phyloP scores from a whole-genome alignment of 2,329 filamentous ascomycete species.

The Ciborinia camelliae region DNA sequence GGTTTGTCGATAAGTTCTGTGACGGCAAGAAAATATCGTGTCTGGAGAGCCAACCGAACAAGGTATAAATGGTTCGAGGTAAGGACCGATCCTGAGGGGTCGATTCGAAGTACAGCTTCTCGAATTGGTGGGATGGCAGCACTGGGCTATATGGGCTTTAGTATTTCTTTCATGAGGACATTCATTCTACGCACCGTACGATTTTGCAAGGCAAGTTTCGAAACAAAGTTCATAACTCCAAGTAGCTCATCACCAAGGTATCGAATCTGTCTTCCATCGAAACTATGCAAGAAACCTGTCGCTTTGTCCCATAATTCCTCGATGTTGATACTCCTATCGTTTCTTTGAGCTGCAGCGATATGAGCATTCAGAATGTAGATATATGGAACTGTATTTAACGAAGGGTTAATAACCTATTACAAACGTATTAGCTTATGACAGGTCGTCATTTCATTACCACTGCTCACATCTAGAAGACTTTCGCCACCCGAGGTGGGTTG shows the following conservation, averaged over 20 bases:
- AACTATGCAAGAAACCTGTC: slow-evolving; percentile 40
- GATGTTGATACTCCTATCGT: slow-evolving; percentile 26
- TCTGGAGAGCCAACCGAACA: slow-evolving; percentile 54
- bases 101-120: slow-evolving; percentile 59
- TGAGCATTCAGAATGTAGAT: slow-evolving; percentile 51
- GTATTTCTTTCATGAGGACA: not conserved
- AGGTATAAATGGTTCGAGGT: slow-evolving; percentile 61
- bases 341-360: slow-evolving; percentile 41
- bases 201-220: slow-evolving; percentile 24
- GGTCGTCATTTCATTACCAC: not conserved
- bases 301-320: slow-evolving; percentile 48
- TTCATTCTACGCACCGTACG: slow-evolving; percentile 27
- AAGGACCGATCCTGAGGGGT: slow-evolving; percentile 63
- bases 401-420: slow-evolving; percentile 45
- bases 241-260: slow-evolving; percentile 50
- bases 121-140: slow-evolving; percentile 32
- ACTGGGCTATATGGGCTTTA: slow-evolving; percentile 27
- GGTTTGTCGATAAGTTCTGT: slow-evolving; percentile 61
- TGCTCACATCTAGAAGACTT: slow-evolving; percentile 40
- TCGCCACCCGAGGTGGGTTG: slow-evolving; percentile 37
- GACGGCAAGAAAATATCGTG: slow-evolving; percentile 51
- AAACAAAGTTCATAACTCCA: slow-evolving; percentile 43
- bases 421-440: slow-evolving; percentile 20
- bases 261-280: slow-evolving; percentile 53
- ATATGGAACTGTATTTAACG: slow-evolving; percentile 57